Conservation (phyloP, 2,329 filamentous ascomycete genomes). For the Penicillium corylophilum region DNA sequence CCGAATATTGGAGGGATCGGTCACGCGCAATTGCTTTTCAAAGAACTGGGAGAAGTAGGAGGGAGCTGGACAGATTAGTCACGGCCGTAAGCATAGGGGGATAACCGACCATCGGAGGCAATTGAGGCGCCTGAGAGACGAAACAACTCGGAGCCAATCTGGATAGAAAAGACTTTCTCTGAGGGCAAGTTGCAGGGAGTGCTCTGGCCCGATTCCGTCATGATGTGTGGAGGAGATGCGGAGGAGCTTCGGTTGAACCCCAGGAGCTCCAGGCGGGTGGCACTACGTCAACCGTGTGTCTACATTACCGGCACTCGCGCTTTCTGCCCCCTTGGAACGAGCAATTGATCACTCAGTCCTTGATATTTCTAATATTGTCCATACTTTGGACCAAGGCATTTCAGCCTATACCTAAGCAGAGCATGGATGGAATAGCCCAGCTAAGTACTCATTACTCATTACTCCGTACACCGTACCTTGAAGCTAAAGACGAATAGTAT, state of each 20-base stretch:
- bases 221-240: not conserved
- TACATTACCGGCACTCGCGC: too few relatives aligned
- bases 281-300: not conserved
- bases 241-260: not conserved
- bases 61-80: slow-evolving; percentile 68
- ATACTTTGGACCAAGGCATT: too few relatives aligned
- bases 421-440: too few relatives aligned
- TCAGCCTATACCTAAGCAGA: too few relatives aligned
- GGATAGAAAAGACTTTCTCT: slow-evolving; percentile 67
- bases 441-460: too few relatives aligned
- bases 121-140: slow-evolving; percentile 68
- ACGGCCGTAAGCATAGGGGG: slow-evolving; percentile 1
- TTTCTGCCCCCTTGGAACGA: too few relatives aligned
- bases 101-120: slow-evolving; percentile 65
- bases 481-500: too few relatives aligned
- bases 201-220: slow-evolving; percentile 3
- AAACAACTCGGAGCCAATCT: slow-evolving; percentile 69
- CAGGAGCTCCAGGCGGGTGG: not conserved
- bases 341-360: too few relatives aligned
- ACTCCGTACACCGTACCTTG: too few relatives aligned
- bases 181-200: slow-evolving; percentile 46
- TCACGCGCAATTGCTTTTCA: slow-evolving; percentile 70
- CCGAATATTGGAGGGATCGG: slow-evolving; percentile 60
- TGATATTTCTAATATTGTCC: too few relatives aligned
- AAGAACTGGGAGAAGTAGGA: slow-evolving; percentile 98